A percentile compares a stretch with the other conserved stretches of the same genome.
phyloP scores from a whole-genome alignment of 2,329 filamentous ascomycete species.

The Beauveria sp. region DNA sequence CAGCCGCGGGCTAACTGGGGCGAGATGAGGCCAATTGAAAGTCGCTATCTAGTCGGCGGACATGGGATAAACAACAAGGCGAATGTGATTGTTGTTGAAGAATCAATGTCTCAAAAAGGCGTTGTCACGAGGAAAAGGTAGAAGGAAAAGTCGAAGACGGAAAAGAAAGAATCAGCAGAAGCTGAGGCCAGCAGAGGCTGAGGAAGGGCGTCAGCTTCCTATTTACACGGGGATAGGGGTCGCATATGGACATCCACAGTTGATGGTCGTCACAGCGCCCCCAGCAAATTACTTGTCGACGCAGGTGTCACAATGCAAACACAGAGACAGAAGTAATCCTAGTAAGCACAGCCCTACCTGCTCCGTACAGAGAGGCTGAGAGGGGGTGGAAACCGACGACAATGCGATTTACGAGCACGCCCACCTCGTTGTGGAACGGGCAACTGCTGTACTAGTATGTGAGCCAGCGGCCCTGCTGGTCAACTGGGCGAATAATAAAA shows the following conservation, averaged over 20 bases:
- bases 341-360: conserved; percentile 9
- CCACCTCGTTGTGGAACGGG: not conserved
- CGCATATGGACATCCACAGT: not conserved
- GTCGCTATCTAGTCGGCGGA: not conserved
- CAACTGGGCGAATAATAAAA: too few relatives aligned
- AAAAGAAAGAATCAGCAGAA: not conserved
- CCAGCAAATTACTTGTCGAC: conserved; percentile 5
- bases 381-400: not conserved
- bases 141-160: not conserved
- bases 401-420: not conserved
- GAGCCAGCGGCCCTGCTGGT: too few relatives aligned
- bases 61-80: not conserved
- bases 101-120: not conserved
- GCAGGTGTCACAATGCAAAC: not conserved
- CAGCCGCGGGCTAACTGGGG: not conserved
- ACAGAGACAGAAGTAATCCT: not conserved
- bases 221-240: conserved; percentile 4
- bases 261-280: not conserved
- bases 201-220: conserved; percentile 2
- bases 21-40: not conserved
- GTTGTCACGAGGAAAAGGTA: not conserved
- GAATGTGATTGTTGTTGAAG: not conserved
- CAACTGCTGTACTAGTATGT: not conserved
- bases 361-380: not conserved
- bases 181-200: not conserved